Evolutionary conservation across 306 rosid species (phyloP).

Genomic region (Rosa chinensis): DNA sequence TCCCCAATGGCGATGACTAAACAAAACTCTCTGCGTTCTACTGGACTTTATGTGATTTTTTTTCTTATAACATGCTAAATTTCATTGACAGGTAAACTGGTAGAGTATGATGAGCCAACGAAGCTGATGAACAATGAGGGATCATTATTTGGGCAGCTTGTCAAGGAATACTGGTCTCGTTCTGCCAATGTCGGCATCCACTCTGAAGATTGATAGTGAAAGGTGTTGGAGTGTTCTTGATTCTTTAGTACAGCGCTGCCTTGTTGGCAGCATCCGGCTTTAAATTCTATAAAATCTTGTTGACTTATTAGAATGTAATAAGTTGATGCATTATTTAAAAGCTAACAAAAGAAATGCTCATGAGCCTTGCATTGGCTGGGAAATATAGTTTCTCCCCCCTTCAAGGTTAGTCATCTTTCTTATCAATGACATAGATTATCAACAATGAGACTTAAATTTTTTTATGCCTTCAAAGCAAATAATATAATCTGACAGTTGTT

Average conservation of each 20-base stretch:
- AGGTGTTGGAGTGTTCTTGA: background rate
- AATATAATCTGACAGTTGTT: background rate
- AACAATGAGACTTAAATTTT: background rate
- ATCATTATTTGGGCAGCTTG: constrained; percentile 28
- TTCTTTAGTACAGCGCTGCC: background rate
- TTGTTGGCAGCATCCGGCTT: background rate
- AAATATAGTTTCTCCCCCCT: background rate
- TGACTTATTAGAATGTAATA: background rate
- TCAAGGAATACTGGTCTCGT: constrained; percentile 34
- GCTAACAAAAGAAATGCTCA: background rate
- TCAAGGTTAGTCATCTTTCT: background rate
- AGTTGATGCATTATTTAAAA: background rate
- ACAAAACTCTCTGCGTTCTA: background rate
- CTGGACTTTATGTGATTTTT: background rate
- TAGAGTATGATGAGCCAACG: constrained; percentile 30
- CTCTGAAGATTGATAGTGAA: background rate
- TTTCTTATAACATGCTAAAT: background rate
- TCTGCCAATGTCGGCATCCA: constrained; percentile 4
- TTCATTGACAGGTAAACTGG: constrained; percentile 23
- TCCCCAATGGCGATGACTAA: background rate
- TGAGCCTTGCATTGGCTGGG: background rate
- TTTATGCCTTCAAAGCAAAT: background rate
- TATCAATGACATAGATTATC: background rate
- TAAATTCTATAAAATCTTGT: background rate
- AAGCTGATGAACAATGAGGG: constrained; percentile 26